A percentile compares a stretch with the other conserved stretches of the same genome.
phyloP scores from a whole-genome alignment of 1,284 basidiomycete species.

The Sparassis latifolia region DNA sequence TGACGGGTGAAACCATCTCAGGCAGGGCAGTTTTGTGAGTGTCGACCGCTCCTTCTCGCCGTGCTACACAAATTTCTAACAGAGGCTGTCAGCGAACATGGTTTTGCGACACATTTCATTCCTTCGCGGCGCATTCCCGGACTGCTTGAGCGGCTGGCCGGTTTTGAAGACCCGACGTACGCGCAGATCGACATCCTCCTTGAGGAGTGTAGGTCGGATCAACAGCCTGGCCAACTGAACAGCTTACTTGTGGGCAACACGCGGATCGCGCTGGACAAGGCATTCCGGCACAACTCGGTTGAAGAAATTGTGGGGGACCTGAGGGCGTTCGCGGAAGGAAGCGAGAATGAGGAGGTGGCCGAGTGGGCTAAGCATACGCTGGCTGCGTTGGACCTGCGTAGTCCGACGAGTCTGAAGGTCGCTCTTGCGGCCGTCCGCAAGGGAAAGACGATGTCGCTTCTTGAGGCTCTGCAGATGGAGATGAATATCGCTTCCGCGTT shows the following conservation, averaged over 20 bases:
- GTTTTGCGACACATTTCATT: slow-evolving; percentile 88
- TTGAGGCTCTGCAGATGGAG: slow-evolving; percentile 76
- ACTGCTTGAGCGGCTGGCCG: slow-evolving; percentile 56
- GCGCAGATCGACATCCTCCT: slow-evolving; percentile 51
- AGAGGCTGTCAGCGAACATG: slow-evolving; percentile 58
- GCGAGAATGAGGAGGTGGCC: slow-evolving; percentile 40
- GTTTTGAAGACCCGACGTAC: slow-evolving; percentile 48
- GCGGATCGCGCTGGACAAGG: slow-evolving; percentile 71
- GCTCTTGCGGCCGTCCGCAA: slow-evolving; percentile 72
- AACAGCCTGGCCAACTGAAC: slow-evolving; percentile 48
- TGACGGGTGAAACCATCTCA: slow-evolving; percentile 72
- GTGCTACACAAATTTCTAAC: not conserved
- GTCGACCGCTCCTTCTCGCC: not conserved
- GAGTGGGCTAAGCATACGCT: slow-evolving; percentile 75
- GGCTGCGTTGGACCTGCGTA: slow-evolving; percentile 58
- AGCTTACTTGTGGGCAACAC: slow-evolving; percentile 55
- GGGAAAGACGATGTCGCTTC: slow-evolving; percentile 58
- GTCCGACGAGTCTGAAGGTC: slow-evolving; percentile 88
- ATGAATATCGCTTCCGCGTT: slow-evolving; percentile 74
- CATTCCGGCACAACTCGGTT: slow-evolving; percentile 67
- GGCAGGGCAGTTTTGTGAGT: slow-evolving; percentile 84
- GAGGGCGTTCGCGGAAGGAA: slow-evolving; percentile 34
- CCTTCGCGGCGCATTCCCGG: slow-evolving; percentile 68
- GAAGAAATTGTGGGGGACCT: slow-evolving; percentile 67
- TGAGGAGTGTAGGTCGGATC: slow-evolving; percentile 62